These are phyloP conservation scores for Hypericum perforatum DNA, from an alignment of 345 rosid genomes.

Conservation along the genomic window DNA sequence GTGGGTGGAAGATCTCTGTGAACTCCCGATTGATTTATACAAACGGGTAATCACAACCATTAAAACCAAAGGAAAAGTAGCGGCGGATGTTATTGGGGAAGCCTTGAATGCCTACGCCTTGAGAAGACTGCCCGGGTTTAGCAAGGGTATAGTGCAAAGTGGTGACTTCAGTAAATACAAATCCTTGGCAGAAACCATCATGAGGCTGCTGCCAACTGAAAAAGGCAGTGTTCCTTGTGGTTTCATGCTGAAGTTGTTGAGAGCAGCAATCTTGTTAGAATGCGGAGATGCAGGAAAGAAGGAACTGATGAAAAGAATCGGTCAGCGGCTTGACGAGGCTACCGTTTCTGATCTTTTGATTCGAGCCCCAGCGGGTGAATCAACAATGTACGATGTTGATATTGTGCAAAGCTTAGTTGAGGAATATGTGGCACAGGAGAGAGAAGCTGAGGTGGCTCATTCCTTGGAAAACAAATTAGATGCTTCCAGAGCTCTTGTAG, in stretches of 20 bases:
- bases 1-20: constrained; percentile 55
- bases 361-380: constrained; percentile 17
- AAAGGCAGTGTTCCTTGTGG: constrained; percentile 22
- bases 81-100: constrained; percentile 31
- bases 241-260: constrained; percentile 24
- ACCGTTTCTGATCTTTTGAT: constrained; percentile 25
- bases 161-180: constrained; percentile 17
- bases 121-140: constrained; percentile 23
- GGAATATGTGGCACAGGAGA: constrained; percentile 12
- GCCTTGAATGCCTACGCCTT: constrained; percentile 35
- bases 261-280: constrained; percentile 18
- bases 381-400: constrained; percentile 15
- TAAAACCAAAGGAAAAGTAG: constrained; percentile 21
- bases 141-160: constrained; percentile 16
- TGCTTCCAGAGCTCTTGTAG: constrained; percentile 19
- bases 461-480: constrained; percentile 13
- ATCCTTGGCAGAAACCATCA: constrained; percentile 18
- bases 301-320: constrained; percentile 19
- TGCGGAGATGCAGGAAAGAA: constrained; percentile 20
- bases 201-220: constrained; percentile 19
- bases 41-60: constrained; percentile 32
- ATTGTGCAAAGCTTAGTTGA: constrained; percentile 19
- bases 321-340: constrained; percentile 17
- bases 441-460: neutral
- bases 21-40: constrained; percentile 34